phyloP scores from a whole-genome alignment of 345 rosid genomes.

The Populus euphratica region DNA sequence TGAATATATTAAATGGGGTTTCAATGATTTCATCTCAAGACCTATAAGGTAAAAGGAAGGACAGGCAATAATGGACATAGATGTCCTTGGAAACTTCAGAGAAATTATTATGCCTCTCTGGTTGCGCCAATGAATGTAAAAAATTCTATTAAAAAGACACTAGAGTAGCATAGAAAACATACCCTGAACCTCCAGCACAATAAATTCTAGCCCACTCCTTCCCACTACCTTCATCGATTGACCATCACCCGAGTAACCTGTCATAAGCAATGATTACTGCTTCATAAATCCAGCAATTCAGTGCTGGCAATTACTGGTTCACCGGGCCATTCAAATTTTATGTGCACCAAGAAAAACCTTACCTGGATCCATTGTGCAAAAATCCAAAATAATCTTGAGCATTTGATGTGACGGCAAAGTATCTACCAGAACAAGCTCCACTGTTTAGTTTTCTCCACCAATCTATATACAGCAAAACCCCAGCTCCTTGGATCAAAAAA shows the following conservation, averaged over 20 bases:
- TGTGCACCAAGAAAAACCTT: slow-evolving; percentile 10
- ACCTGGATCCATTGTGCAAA: slow-evolving; percentile 82
- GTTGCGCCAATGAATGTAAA: neutral
- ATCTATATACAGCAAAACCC: slow-evolving; percentile 57
- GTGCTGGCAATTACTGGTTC: neutral
- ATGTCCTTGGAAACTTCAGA: neutral
- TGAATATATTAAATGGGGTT: neutral
- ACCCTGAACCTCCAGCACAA: slow-evolving; percentile 61
- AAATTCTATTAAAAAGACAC: neutral
- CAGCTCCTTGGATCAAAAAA: slow-evolving; percentile 78
- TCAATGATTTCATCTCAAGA: neutral
- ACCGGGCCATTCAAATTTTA: slow-evolving; percentile 4
- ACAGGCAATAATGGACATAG: neutral
- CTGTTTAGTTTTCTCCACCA: slow-evolving; percentile 52
- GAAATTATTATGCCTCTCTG: neutral
- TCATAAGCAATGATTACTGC: slow-evolving; percentile 7
- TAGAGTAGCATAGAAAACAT: slow-evolving; percentile 16
- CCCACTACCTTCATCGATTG: slow-evolving; percentile 88
- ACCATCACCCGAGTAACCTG: slow-evolving; percentile 97
- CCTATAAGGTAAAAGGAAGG: neutral
- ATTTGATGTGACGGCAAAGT: slow-evolving; percentile 42
- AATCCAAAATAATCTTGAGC: slow-evolving; percentile 65
- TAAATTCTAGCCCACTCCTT: slow-evolving; percentile 88
- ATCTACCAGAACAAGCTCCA: slow-evolving; percentile 47
- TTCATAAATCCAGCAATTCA: neutral